phyloP scores from a whole-genome alignment of 1,284 basidiomycete species.

The Ceratobasidium sp. region DNA sequence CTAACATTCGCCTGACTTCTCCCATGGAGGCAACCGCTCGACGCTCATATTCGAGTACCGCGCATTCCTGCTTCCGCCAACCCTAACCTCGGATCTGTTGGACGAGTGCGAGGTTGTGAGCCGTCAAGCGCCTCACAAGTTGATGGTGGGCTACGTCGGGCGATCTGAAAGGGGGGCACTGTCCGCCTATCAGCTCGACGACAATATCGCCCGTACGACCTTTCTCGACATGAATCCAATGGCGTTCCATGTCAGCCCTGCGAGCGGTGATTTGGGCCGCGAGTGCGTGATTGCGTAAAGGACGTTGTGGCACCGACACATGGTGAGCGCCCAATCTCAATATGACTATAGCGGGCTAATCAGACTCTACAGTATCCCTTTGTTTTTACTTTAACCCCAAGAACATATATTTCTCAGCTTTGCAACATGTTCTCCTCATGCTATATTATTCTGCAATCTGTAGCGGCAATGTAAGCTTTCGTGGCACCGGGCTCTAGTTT shows the following conservation, averaged over 20 bases:
- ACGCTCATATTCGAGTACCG: constrained; percentile 38
- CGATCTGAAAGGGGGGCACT: constrained; percentile 28
- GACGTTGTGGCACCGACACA: neutral
- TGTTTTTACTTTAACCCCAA: neutral
- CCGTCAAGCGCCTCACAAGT: constrained; percentile 37
- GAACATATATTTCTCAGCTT: neutral
- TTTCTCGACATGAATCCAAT: constrained; percentile 43
- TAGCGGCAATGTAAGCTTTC: constrained; percentile 26
- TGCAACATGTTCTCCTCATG: neutral
- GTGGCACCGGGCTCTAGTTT: neutral
- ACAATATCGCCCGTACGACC: constrained; percentile 34
- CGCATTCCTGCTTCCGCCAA: constrained; percentile 16
- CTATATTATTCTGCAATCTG: constrained; percentile 31
- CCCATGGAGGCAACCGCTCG: constrained; percentile 19
- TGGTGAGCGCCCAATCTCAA: constrained; percentile 9
- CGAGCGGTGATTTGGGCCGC: constrained; percentile 18
- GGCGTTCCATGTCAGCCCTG: constrained; percentile 24
- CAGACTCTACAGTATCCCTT: neutral
- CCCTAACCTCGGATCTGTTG: constrained; percentile 2
- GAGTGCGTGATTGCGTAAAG: constrained; percentile 40
- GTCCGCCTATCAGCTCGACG: constrained; percentile 36
- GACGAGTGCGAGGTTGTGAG: constrained; percentile 38
- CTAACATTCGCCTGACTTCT: neutral
- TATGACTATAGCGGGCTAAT: neutral
- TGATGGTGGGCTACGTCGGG: constrained; percentile 42